Evolutionary conservation across 768 basidiomycete species (phyloP).

Genomic region (Pluteus cervinus): DNA sequence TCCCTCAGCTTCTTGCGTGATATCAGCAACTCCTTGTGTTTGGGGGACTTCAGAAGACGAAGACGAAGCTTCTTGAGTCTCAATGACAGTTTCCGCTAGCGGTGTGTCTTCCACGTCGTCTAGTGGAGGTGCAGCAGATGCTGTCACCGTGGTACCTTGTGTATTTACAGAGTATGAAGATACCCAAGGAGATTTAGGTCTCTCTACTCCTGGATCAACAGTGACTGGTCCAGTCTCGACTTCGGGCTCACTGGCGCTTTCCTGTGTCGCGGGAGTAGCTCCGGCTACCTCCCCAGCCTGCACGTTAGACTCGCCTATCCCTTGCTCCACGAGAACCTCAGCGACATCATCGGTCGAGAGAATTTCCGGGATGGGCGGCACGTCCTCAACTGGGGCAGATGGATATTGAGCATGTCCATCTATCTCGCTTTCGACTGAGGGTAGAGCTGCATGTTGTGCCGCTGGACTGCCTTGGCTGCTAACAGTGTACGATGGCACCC

Average conservation of each 20-base stretch:
- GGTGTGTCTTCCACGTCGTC: background rate
- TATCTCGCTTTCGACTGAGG: too few species aligned
- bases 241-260: too few species aligned
- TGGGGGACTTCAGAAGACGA: too few species aligned
- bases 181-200: constrained; percentile 28
- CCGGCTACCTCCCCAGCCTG: too few species aligned
- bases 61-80: too few species aligned
- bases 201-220: too few species aligned
- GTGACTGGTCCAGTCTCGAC: too few species aligned
- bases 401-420: too few species aligned
- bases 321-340: too few species aligned
- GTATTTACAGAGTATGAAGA: constrained; percentile 35
- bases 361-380: background rate
- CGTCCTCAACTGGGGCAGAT: background rate
- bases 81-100: constrained; percentile 2
- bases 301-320: too few species aligned
- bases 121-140: background rate
- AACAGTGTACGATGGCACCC: constrained; percentile 17
- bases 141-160: constrained; percentile 28
- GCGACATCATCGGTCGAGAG: too few species aligned
- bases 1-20: constrained; percentile 1
- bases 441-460: constrained; percentile 3
- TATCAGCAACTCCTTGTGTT: constrained; percentile 1
- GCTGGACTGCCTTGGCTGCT: constrained; percentile 16
- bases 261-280: too few species aligned